These are phyloP conservation scores for Colletotrichum melonis DNA, from an alignment of 2,329 filamentous ascomycete species.

Conservation along the genomic window DNA sequence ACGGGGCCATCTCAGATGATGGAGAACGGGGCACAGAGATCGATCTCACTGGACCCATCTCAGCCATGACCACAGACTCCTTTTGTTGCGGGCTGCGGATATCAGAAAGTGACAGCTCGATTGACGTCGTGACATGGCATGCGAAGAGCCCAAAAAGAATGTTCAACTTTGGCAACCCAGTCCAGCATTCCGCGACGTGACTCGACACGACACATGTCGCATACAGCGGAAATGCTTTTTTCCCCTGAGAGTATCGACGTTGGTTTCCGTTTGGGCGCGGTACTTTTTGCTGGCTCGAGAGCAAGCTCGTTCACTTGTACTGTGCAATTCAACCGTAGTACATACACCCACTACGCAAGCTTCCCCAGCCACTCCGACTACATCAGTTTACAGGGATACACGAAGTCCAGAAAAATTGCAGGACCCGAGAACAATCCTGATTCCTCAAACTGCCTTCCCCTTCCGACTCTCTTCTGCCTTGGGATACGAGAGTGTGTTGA, in stretches of 20 bases:
- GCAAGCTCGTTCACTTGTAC: background rate
- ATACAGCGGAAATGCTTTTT: slow-evolving; percentile 18
- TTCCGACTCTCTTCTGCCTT: background rate
- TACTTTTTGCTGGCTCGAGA: background rate
- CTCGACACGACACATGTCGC: slow-evolving; percentile 7
- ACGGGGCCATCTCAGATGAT: slow-evolving; percentile 33
- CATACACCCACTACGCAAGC: slow-evolving; percentile 9
- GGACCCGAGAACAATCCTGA: slow-evolving; percentile 13
- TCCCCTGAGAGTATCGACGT: slow-evolving; percentile 9
- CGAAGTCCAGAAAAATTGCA: slow-evolving; percentile 24
- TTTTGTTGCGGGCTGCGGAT: background rate
- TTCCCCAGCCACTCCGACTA: slow-evolving; percentile 20
- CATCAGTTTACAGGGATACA: slow-evolving; percentile 22
- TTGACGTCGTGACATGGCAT: background rate
- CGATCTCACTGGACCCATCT: slow-evolving; percentile 33
- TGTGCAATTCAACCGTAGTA: background rate
- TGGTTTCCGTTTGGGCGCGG: background rate
- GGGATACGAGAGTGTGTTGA: background rate
- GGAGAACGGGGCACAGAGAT: slow-evolving; percentile 35
- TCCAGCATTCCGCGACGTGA: slow-evolving; percentile 17
- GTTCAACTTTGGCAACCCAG: background rate
- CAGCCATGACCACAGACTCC: slow-evolving; percentile 24
- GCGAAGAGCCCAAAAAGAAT: background rate
- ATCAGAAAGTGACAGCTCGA: background rate
- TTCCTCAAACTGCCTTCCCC: slow-evolving; percentile 1